These are phyloP conservation scores for Gnomoniopsis smithogilvyi DNA, from an alignment of 2,329 filamentous ascomycete species.

Conservation along the genomic window DNA sequence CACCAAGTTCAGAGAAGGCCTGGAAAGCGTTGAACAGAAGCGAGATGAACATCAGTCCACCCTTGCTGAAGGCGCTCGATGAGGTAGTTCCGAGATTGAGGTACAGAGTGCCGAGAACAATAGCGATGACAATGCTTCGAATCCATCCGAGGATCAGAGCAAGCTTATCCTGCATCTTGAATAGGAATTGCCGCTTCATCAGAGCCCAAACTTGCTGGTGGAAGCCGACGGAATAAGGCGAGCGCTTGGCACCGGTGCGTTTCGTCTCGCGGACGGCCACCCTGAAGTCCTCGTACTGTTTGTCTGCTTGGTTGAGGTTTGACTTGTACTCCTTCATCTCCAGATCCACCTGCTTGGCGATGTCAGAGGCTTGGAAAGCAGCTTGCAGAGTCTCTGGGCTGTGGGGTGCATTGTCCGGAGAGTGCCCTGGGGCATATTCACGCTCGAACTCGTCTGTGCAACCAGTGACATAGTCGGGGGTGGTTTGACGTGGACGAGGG, in stretches of 20 bases:
- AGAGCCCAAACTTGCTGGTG: slow-evolving; percentile 79
- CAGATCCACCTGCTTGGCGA: slow-evolving; percentile 51
- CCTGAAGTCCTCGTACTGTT: slow-evolving; percentile 72
- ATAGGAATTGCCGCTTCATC: slow-evolving; percentile 78
- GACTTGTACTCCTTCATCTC: slow-evolving; percentile 70
- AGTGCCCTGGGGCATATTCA: slow-evolving; percentile 67
- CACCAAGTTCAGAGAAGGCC: slow-evolving; percentile 73
- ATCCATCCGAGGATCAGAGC: slow-evolving; percentile 71
- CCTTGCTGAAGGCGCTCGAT: slow-evolving; percentile 74
- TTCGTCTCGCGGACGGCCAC: slow-evolving; percentile 75
- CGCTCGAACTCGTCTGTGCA: slow-evolving; percentile 84
- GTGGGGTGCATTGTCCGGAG: slow-evolving; percentile 64
- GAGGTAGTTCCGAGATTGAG: slow-evolving; percentile 64
- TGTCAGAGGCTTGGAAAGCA: slow-evolving; percentile 66
- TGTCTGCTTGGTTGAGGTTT: slow-evolving; percentile 60
- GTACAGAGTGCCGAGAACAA: slow-evolving; percentile 78
- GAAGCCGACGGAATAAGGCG: slow-evolving; percentile 81
- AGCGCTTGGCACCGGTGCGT: slow-evolving; percentile 68
- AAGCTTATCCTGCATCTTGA: slow-evolving; percentile 84
- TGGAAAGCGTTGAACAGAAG: slow-evolving; percentile 87
- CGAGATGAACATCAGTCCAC: slow-evolving; percentile 76
- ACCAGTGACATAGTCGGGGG: slow-evolving; percentile 76
- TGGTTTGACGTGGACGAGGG: slow-evolving; percentile 73
- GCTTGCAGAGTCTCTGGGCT: slow-evolving; percentile 63
- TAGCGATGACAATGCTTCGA: slow-evolving; percentile 66